Base-by-base conservation (phyloP, 169 alveolate genomes). In the Eimeria acervulina region DNA sequence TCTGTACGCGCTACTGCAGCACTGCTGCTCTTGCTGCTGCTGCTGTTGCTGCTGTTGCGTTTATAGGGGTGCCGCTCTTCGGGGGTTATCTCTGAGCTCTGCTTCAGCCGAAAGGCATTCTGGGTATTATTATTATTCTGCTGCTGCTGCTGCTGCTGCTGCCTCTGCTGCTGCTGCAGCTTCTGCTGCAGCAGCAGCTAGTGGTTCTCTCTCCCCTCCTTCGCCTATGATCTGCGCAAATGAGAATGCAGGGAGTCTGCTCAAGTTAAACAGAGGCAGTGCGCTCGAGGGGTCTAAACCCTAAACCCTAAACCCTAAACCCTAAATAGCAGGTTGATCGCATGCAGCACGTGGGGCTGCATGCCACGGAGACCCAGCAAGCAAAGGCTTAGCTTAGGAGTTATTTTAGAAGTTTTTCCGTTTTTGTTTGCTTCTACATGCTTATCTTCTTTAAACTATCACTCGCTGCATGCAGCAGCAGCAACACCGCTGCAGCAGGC, bases 261-360 rank as follows among this genome's bases (percentile, higher is more conserved):
- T 7, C 23, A n/a, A 23, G 80, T 7, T 8, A 13, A 26, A 68
- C n/a, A 68, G 80, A 3, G 23, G 40, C 44, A n/a, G 42, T 68
- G 80, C 42, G 80, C 80, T 68, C 80, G 5, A 0, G n/a, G 0
- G n/a, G 1, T 23, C 80, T 68, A 68, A 68, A 68, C 44, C 80
- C 80, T 68, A 68, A 33, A 28, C 42, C 68, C 68, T 59, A 59
- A 59, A 59, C 68, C 68, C 68, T 33, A 68, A 51, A 51, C 59
- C 59, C 59, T 51, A 0, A 2, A 13, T 8, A 33, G 36, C 15
- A n/a, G 38, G 42, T 17, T 8, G 44, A 15, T 38, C 80, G 80
- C 80, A 68, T 33, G 80, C 80, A 68, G 13, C 4, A 7, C 80
- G 33, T 59, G 87, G 87, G 87, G 87, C 87, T 76, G 87, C 87